A percentile compares a stretch with the other conserved stretches of the same genome.
These are phyloP conservation scores for Malus domestica DNA, from an alignment of 306 rosid genomes.

Conservation along the genomic window ASM211411v1 NC_041789.1:30263001-30263500, in stretches of 20 bases:
- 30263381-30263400: too few relatives aligned
- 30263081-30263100: constrained; percentile 17
- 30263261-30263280: constrained; percentile 44
- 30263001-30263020: constrained; percentile 45
- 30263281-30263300: constrained; percentile 56
- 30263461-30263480: constrained; percentile 34
- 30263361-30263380: too few relatives aligned
- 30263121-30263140: not conserved
- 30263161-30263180: not conserved
- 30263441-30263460: constrained; percentile 15
- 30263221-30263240: constrained; percentile 30
- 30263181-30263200: constrained; percentile 5
- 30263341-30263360: too few relatives aligned
- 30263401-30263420: too few relatives aligned
- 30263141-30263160: not conserved
- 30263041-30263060: constrained; percentile 34
- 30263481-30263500: constrained; percentile 27
- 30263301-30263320: constrained; percentile 52
- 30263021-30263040: constrained; percentile 20
- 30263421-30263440: too few relatives aligned
- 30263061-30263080: constrained; percentile 19
- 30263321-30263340: not conserved
- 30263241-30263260: constrained; percentile 54
- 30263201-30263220: constrained; percentile 30
- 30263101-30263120: constrained; percentile 1